Base-by-base conservation (phyloP, 257 asterid species). In the Henckelia pumila region DNA sequence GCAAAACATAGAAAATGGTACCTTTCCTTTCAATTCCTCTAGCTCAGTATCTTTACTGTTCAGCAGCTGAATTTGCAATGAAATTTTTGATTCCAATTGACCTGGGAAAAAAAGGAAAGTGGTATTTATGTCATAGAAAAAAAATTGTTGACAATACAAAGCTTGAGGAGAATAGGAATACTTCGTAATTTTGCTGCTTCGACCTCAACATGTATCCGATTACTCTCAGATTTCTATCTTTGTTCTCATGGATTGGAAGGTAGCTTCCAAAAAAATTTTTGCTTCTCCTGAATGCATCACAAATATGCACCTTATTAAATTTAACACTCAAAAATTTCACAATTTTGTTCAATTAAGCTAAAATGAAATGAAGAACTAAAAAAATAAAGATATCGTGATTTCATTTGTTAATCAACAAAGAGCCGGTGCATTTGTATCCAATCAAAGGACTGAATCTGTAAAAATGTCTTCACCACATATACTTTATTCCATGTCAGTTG, bases 141-240 rank as follows among this genome's bases (percentile, higher is more conserved):
- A 13, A 19, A 44, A 44, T 4, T 17, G 4, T 44, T 44, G n/a
- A 66, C 37, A 47, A 64, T 21, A 50, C 57, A 70, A 59, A 72
- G 20, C 56, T 53, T 22, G 59, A 26, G 60, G 77, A 32, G 56
- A 53, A 13, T 33, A 64, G 47, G 63, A 67, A 66, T 90, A 93
- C 99, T 93, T 90, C 88, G 85, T 76, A 88, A 67, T 82, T 86
- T 93, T 56, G 95, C 96, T 56, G 88, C 88, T 83, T 93, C 99
- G 71, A 93, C 88, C 80, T 93, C 99, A 8, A 95, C 86, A 55
- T 82, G 95, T 74, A 88, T 82, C 77, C 92, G 80, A 76, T 83
- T 86, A 75, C 91, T 85, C 88, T 93, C 97, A 69, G 97, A 79
- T 77, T 89, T 88, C 92, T 73, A 93, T 85, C 84, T 93, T 93